These are phyloP conservation scores for Kregervanrija pseudodelftensis DNA, from an alignment of 805 yeast species.

Conservation along the genomic window DNA sequence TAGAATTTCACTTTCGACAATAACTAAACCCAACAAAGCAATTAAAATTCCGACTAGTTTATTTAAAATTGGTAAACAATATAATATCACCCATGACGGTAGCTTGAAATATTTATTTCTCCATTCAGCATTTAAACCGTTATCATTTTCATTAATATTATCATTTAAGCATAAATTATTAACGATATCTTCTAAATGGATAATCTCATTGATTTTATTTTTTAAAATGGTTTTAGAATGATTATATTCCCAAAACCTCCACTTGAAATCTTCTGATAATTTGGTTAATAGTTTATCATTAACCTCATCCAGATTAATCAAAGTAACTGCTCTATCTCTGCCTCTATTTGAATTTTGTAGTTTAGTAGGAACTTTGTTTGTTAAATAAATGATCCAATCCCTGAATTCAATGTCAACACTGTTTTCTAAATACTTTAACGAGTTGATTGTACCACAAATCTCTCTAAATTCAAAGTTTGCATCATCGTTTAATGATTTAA, in stretches of 20 bases:
- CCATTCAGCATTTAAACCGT: slow-evolving; percentile 3
- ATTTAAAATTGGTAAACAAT: slow-evolving; percentile 35
- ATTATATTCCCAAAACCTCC: slow-evolving; percentile 32
- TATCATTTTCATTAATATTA: background rate
- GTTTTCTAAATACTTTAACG: slow-evolving; percentile 41
- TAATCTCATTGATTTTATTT: slow-evolving; percentile 38
- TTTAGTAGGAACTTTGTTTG: slow-evolving; percentile 36
- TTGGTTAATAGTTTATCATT: background rate
- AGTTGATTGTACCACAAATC: slow-evolving; percentile 49
- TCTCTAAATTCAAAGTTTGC: slow-evolving; percentile 57
- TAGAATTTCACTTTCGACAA: slow-evolving; percentile 68
- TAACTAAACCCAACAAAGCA: slow-evolving; percentile 38
- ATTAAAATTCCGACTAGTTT: slow-evolving; percentile 38
- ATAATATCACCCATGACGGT: slow-evolving; percentile 2
- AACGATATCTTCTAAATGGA: slow-evolving; percentile 50
- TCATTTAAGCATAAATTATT: slow-evolving; percentile 23
- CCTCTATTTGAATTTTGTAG: slow-evolving; percentile 20
- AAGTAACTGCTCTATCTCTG: background rate
- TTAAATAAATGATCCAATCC: slow-evolving; percentile 59
- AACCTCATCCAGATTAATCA: background rate
- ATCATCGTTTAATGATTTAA: slow-evolving; percentile 58
- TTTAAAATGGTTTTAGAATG: slow-evolving; percentile 56
- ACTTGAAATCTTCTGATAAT: slow-evolving; percentile 4
- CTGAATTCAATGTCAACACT: slow-evolving; percentile 35
- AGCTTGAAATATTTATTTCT: background rate